Evolutionary conservation across 257 asterid species (phyloP).

Genomic region (Eucommia ulmoides): DNA sequence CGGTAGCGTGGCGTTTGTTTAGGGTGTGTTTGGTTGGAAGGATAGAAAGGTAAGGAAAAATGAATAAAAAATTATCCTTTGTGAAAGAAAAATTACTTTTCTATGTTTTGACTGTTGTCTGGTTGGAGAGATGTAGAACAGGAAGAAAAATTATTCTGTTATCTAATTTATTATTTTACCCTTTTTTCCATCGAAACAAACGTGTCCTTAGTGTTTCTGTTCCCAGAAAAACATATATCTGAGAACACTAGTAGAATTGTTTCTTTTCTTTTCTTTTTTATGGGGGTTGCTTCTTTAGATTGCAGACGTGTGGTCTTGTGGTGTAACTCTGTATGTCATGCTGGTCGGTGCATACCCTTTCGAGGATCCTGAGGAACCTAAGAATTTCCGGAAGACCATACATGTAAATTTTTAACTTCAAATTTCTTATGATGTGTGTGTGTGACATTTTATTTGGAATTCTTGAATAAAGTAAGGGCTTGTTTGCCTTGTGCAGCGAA

Average conservation of each 20-base stretch:
- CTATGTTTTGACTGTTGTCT: not conserved
- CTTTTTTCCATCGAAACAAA: too few relatives aligned
- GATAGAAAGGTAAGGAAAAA: not conserved
- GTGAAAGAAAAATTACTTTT: not conserved
- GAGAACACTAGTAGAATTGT: too few relatives aligned
- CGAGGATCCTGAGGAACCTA: constrained; percentile 96
- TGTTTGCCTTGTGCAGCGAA: constrained; percentile 47
- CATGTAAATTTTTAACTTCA: constrained; percentile 34
- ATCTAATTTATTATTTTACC: too few relatives aligned
- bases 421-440: not conserved
- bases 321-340: constrained; percentile 95
- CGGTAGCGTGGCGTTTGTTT: not conserved
- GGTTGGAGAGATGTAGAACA: too few relatives aligned
- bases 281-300: constrained; percentile 33
- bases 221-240: too few relatives aligned
- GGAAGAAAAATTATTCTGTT: too few relatives aligned
- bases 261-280: too few relatives aligned
- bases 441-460: not conserved
- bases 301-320: constrained; percentile 99
- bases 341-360: constrained; percentile 97
- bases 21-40: not conserved
- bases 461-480: constrained; percentile 10
- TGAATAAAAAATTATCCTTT: not conserved
- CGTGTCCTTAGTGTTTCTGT: too few relatives aligned
- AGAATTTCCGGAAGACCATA: constrained; percentile 85